Evolutionary conservation across 1,284 basidiomycete species (phyloP).

Genomic region (Anthracocystis panici-leucophaei): DNA sequence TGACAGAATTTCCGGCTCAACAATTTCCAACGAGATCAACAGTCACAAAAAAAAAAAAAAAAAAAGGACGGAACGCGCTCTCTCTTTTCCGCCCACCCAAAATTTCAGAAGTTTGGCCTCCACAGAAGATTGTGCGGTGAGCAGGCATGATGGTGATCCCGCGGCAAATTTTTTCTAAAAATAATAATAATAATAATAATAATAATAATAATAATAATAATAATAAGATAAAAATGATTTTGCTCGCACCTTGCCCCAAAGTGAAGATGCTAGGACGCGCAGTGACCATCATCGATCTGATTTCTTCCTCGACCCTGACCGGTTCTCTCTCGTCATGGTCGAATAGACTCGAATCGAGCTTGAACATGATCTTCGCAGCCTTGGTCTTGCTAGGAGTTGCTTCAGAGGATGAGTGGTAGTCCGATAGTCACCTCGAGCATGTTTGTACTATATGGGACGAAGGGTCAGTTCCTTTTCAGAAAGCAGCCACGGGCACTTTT

Average conservation of each 20-base stretch:
- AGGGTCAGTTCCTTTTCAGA: background rate
- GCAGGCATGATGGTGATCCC: background rate
- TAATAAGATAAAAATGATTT: too few relatives aligned
- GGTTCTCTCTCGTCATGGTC: background rate
- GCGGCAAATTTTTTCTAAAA: background rate
- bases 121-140: conserved; percentile 3
- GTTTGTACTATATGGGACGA: background rate
- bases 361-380: background rate
- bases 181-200: too few relatives aligned
- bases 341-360: background rate
- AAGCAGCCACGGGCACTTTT: background rate
- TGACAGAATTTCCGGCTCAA: conserved; percentile 29
- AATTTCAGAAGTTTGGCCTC: background rate
- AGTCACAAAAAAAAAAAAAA: background rate
- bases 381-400: background rate
- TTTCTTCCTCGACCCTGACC: conserved; percentile 1
- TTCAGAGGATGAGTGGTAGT: background rate
- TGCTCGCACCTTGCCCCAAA: background rate
- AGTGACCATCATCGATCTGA: conserved; percentile 4
- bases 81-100: background rate
- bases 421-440: background rate
- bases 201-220: too few relatives aligned
- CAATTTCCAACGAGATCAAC: conserved; percentile 27
- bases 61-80: background rate
- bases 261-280: background rate